Evolutionary conservation across 495 filamentous ascomycete genomes (phyloP).

Genomic region (Talaromyces proteolyticus): DNA sequence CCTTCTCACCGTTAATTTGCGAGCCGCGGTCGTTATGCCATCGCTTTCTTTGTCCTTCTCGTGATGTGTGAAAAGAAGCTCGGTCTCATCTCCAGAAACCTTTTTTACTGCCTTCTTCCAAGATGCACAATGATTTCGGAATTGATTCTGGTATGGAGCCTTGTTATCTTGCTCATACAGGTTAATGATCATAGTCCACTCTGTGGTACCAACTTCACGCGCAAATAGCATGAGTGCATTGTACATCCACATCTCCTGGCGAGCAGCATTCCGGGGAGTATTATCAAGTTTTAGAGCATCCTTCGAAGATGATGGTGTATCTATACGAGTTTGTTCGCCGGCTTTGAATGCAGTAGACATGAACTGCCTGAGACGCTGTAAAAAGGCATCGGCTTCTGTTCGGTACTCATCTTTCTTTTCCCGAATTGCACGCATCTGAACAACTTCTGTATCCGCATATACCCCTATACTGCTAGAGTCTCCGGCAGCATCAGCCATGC

Average conservation of each 20-base stretch:
- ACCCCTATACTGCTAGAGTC: slow-evolving; percentile 51
- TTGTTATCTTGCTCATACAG: slow-evolving; percentile 74
- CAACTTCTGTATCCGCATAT: slow-evolving; percentile 72
- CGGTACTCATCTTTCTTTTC: slow-evolving; percentile 88
- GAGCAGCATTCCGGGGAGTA: slow-evolving; percentile 43
- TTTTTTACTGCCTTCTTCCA: slow-evolving; percentile 83
- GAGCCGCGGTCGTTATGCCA: slow-evolving; percentile 66
- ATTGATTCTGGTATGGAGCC: slow-evolving; percentile 74
- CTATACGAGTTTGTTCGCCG: slow-evolving; percentile 58
- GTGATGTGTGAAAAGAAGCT: slow-evolving; percentile 80
- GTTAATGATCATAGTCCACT: slow-evolving; percentile 74
- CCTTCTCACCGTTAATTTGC: slow-evolving; percentile 89
- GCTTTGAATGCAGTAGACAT: slow-evolving; percentile 76
- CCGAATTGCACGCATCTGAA: slow-evolving; percentile 86
- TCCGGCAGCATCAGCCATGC: slow-evolving; percentile 38
- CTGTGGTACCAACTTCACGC: slow-evolving; percentile 68
- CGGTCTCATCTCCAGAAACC: slow-evolving; percentile 75
- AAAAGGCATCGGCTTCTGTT: slow-evolving; percentile 61
- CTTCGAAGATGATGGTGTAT: slow-evolving; percentile 40
- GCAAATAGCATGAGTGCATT: slow-evolving; percentile 80
- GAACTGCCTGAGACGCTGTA: slow-evolving; percentile 72
- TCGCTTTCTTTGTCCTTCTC: slow-evolving; percentile 72
- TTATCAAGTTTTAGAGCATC: slow-evolving; percentile 44
- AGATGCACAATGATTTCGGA: slow-evolving; percentile 66
- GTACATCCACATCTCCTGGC: slow-evolving; percentile 70